Base-by-base conservation (phyloP, 805 yeast genomes). In the Yarrowia bubula region DNA sequence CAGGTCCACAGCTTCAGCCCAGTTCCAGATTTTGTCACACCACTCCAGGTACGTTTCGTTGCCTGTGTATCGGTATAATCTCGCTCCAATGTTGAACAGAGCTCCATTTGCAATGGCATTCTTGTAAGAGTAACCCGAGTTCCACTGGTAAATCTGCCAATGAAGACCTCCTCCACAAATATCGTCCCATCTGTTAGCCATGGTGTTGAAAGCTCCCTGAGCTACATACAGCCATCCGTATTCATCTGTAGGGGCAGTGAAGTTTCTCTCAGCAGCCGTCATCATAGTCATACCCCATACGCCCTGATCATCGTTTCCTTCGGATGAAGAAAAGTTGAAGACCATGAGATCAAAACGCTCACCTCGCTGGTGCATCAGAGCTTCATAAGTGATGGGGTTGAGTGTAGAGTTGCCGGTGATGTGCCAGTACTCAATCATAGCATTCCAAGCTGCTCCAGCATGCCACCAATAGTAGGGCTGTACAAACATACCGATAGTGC, bases 301-400 rank as follows among this genome's bases (percentile, higher is more conserved):
- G 0, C 90, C 96, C 76, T 90, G 97, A 80, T 90, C 97, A 80
- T 90, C 97, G 73, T 90, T 90, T 75, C 97, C 97, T 75, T 90
- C 96, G 1, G 95, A 86, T 8, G 87, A 81, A 10, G 91, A 82
- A 74, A 90, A 96, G 77, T 90, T 90, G 48, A 85, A 76, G 1
- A 97, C 97, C 70, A 90, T 81, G 75, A 87, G 91, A 75, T 89
- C 87, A 73, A 81, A 75, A 72, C 83, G 80, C 10, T 80, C 76
- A 68, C 90, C 90, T 22, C 80, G 84, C 76, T 90, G 97, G 71
- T 81, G 83, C 65, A 81, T 74, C 70, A 90, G 71, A 13, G 95
- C 91, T 11, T 80, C 78, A 71, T 82, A 82, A 66, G 91, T 78
- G 15, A 83, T 64, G 1, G 79, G 77, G 64, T 83, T 85, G 71